Conservation (phyloP, 768 basidiomycete species). For the Mycena alexandri region DNA sequence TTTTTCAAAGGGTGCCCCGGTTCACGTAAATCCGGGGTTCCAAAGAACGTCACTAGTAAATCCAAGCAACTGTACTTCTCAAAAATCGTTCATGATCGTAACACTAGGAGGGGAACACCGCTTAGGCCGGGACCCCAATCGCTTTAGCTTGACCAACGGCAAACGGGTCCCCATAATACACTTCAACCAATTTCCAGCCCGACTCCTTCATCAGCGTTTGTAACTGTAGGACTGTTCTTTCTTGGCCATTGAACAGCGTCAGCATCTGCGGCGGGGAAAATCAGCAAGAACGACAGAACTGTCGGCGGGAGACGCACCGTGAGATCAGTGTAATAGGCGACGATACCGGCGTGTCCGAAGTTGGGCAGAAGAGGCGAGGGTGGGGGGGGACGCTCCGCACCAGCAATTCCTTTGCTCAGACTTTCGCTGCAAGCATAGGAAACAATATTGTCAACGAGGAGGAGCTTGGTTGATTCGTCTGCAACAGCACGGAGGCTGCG, state of each 20-base stretch:
- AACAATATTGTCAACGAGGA: constrained; percentile 15
- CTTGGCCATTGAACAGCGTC: constrained; percentile 12
- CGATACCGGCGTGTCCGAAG: background rate
- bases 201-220: background rate
- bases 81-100: no score
- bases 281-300: no score
- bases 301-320: background rate
- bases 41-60: no score
- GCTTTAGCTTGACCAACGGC: constrained; percentile 15
- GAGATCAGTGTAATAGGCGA: constrained; percentile 9
- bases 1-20: no score
- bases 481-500: background rate
- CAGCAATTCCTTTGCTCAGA: constrained; percentile 5
- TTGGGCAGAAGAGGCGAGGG: constrained; percentile 9
- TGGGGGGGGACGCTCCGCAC: background rate
- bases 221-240: constrained; percentile 9
- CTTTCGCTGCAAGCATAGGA: constrained; percentile 11
- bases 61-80: no score
- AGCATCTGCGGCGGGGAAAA: no score
- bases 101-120: no score
- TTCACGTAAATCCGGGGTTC: no score
- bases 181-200: constrained; percentile 19
- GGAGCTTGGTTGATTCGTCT: background rate
- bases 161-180: constrained; percentile 16
- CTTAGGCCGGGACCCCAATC: background rate